phyloP scores from a whole-genome alignment of 345 rosid genomes.

The Salix koriyanagi region DNA sequence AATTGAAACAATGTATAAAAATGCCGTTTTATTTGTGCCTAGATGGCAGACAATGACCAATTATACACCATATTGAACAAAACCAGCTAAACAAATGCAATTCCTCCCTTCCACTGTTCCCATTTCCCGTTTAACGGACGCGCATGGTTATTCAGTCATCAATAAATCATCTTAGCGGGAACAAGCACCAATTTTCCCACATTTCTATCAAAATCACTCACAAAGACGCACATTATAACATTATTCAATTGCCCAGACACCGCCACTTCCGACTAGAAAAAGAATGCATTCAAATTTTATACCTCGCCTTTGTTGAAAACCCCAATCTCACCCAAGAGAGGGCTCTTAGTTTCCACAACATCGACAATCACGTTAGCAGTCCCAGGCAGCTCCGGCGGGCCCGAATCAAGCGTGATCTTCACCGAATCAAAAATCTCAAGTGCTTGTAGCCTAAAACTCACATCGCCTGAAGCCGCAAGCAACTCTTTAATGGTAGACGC shows the following conservation, averaged over 20 bases:
- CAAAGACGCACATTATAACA: not conserved
- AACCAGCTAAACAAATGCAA: not conserved
- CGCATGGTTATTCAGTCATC: not conserved
- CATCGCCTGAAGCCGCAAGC: constrained; percentile 54
- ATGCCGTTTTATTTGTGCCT: not conserved
- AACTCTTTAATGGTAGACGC: constrained; percentile 70
- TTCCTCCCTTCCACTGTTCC: not conserved
- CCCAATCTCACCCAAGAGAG: constrained; percentile 65
- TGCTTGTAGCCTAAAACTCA: constrained; percentile 56
- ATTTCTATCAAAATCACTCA: not conserved
- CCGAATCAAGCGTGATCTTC: constrained; percentile 72
- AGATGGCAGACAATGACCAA: not conserved
- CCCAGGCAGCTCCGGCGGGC: constrained; percentile 86
- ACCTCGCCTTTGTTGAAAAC: constrained; percentile 75
- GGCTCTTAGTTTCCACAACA: constrained; percentile 58
- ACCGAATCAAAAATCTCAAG: constrained; percentile 81
- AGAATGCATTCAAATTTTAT: not conserved
- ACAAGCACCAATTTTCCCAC: not conserved
- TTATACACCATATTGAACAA: not conserved
- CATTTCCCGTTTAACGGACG: not conserved
- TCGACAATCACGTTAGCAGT: constrained; percentile 71
- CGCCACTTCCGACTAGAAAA: not conserved
- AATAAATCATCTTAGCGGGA: not conserved
- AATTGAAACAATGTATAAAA: not conserved
- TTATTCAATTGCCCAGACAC: not conserved